Base-by-base conservation (phyloP, 305 asterid genomes). In the Petunia hybrid region DNA sequence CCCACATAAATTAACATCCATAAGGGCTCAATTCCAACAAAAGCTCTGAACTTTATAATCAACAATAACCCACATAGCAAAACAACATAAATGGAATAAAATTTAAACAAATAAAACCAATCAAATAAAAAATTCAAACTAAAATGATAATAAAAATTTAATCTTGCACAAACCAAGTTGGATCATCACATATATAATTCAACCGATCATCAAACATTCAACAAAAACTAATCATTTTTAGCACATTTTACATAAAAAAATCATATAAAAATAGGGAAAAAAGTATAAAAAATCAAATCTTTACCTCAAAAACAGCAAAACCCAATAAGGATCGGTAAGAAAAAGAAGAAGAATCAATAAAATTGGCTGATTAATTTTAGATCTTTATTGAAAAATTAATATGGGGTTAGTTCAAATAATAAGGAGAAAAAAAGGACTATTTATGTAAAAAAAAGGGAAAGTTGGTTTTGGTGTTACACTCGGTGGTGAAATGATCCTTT, bases 271-370 rank as follows among this genome's bases (percentile, higher is more conserved):
- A 77, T 81, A 89, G 90, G 2, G 4, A 22, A 22, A n/a, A 22
- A 22, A 22, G 31, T 22, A 22, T 22, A 22, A 22, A 22, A 35
- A 73, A 12, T 3, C 38, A 73, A 73, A 73, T 35, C 89, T 92
- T 89, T 83, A 91, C 90, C 91, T 84, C 76, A 83, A 75, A 84
- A 60, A 83, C 77, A 59, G 78, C 76, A 81, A 81, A 89, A 76
- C 57, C 83, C 55, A 13, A 22, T 38, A 79, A 79, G 61, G 89
- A 88, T 88, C 89, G 90, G 87, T 42, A 63, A 84, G 48, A 83
- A 70, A 55, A 6, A 8, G 46, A 31, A 79, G 43, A 68, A 36
- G 83, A 80, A 77, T 64, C 36, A 55, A 69, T n/a, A 38, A 39
- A 77, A 5, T 38, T 4, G 16, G 57, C 77, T 87, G 86, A 91